Percentiles rank a stretch among this genome's conserved stretches.
Conservation (phyloP, 2,329 filamentous ascomycete genomes). For the Penicillium palitans region DNA sequence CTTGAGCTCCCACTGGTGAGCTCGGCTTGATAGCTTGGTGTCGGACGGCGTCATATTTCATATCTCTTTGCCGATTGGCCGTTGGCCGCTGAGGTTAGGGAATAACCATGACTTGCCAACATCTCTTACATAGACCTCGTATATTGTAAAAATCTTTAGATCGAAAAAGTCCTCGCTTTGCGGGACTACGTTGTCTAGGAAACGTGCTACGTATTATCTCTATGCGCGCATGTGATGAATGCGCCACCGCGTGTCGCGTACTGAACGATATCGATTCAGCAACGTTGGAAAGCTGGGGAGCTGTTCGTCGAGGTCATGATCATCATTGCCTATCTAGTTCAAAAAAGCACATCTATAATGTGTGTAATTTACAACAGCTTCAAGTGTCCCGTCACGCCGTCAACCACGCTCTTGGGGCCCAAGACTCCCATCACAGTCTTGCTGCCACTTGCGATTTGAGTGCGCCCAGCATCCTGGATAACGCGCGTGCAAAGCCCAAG, state of each 20-base stretch:
- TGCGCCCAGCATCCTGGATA: constrained; percentile 92
- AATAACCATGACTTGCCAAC: constrained; percentile 80
- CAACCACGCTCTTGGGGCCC: constrained; percentile 81
- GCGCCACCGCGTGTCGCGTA: neutral
- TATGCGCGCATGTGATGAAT: neutral
- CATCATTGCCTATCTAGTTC: constrained; percentile 14
- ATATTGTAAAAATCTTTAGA: constrained; percentile 1
- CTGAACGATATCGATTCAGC: neutral
- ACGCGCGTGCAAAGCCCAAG: constrained; percentile 85
- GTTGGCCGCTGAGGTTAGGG: constrained; percentile 87
- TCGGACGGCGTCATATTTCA: constrained; percentile 80
- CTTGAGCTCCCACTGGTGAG: constrained; percentile 72
- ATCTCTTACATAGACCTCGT: constrained; percentile 43
- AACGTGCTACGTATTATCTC: neutral
- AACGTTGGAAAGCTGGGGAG: neutral
- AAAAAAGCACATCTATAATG: neutral
- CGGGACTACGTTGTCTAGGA: neutral
- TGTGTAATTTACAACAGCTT: constrained; percentile 67
- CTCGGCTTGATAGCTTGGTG: constrained; percentile 57
- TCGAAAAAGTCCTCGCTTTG: neutral
- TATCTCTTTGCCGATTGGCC: constrained; percentile 80
- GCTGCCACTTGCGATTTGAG: constrained; percentile 92
- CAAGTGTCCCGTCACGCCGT: constrained; percentile 79
- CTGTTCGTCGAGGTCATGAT: constrained; percentile 23
- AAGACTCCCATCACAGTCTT: constrained; percentile 84